phyloP scores from a whole-genome alignment of 2,329 filamentous ascomycete genomes.

The Cladosporium sp. region DNA sequence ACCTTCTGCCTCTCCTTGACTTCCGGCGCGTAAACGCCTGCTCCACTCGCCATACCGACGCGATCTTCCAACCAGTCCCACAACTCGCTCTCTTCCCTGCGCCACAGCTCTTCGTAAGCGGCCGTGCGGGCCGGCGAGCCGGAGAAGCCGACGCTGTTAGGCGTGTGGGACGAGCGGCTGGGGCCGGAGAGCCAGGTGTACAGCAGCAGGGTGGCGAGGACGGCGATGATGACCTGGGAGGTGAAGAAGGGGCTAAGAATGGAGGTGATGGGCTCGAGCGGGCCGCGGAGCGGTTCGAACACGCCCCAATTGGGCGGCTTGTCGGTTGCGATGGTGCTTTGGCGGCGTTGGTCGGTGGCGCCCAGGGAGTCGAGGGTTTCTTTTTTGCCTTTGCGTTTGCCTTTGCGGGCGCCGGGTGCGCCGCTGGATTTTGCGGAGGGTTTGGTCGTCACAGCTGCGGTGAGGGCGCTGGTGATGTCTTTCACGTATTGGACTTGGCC shows the following conservation, averaged over 20 bases:
- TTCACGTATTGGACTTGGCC: conserved; percentile 82
- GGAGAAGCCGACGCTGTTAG: conserved; percentile 33
- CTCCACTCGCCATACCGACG: conserved; percentile 65
- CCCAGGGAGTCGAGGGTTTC: conserved; percentile 43
- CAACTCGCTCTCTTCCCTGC: conserved; percentile 77
- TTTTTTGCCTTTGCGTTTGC: conserved; percentile 49
- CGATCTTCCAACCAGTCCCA: conserved; percentile 94
- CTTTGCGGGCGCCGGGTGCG: conserved; percentile 39
- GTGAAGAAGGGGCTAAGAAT: conserved; percentile 68
- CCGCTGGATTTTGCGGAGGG: conserved; percentile 48
- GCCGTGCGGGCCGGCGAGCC: conserved; percentile 63
- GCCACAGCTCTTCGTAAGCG: conserved; percentile 93
- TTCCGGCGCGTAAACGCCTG: conserved; percentile 26
- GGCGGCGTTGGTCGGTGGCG: conserved; percentile 33
- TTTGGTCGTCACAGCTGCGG: conserved; percentile 66
- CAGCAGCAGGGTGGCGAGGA: conserved; percentile 70
- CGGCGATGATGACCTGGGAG: conserved; percentile 70
- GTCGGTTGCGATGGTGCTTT: conserved; percentile 28
- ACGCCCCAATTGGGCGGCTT: conserved; percentile 63
- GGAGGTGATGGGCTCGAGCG: conserved; percentile 66
- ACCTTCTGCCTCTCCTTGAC: conserved; percentile 25
- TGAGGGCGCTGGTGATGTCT: conserved; percentile 71
- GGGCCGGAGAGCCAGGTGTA: conserved; percentile 58
- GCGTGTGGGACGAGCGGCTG: conserved; percentile 24
- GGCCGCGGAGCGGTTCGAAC: conserved; percentile 70